Evolutionary conservation across 1,284 basidiomycete genomes (phyloP).

Genomic region (Rhodotorula sp.): DNA sequence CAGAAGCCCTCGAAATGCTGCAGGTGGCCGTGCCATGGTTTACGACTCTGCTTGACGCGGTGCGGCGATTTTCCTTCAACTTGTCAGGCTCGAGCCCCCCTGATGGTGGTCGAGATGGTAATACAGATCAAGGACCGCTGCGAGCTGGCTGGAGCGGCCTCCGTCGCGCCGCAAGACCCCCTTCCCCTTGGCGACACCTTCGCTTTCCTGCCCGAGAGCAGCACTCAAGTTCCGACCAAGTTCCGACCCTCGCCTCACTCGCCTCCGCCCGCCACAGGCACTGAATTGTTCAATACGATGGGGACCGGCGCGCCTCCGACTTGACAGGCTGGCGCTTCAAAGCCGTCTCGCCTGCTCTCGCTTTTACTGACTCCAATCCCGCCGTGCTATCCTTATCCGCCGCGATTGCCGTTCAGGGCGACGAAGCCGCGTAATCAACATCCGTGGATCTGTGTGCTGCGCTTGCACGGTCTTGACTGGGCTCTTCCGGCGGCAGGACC

Average conservation of each 20-base stretch:
- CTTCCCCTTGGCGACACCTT: background rate
- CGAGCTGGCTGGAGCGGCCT: constrained; percentile 18
- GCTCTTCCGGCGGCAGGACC: no score
- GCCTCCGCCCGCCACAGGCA: no score
- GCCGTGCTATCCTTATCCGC: no score
- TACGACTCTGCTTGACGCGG: constrained; percentile 14
- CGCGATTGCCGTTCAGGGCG: no score
- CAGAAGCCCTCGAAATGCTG: constrained; percentile 20
- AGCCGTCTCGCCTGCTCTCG: background rate
- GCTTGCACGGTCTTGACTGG: no score
- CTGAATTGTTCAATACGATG: no score
- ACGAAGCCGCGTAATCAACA: no score
- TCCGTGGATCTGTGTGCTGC: no score
- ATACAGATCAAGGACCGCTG: constrained; percentile 19
- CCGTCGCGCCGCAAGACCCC: constrained; percentile 18
- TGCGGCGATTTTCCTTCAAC: background rate
- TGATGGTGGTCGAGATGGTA: no score
- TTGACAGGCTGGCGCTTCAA: no score
- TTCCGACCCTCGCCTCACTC: background rate
- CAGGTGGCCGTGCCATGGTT: constrained; percentile 29
- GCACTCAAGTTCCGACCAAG: background rate
- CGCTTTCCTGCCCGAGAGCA: background rate
- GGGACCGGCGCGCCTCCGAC: no score
- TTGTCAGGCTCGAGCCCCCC: background rate
- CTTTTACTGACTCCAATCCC: no score